These are phyloP conservation scores for Hebeloma cylindrosporum DNA, from an alignment of 768 basidiomycete genomes.

Conservation along the genomic window DNA sequence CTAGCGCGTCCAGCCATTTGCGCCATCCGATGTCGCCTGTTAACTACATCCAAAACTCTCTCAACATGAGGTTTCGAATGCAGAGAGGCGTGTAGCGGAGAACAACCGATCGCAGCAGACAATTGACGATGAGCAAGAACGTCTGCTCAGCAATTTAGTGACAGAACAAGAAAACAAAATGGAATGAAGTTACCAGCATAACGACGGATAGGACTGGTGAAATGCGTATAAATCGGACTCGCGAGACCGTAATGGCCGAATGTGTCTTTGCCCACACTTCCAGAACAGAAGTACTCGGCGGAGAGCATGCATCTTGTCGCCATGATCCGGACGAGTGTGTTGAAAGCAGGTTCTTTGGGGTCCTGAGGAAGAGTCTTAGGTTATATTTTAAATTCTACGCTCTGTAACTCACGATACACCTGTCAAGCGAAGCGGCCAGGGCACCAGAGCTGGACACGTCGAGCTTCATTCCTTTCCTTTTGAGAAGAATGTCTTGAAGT, in stretches of 20 bases:
- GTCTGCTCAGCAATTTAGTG: constrained; percentile 45
- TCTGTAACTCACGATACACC: constrained; percentile 65
- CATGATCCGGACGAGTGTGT: constrained; percentile 98
- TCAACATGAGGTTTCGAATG: constrained; percentile 91
- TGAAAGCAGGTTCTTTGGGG: constrained; percentile 83
- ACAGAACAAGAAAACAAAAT: not conserved
- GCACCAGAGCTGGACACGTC: constrained; percentile 92
- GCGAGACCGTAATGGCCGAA: constrained; percentile 99
- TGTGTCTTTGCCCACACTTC: constrained; percentile 87
- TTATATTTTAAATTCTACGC: not conserved
- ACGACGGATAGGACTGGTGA: constrained; percentile 95
- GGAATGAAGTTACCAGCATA: constrained; percentile 75
- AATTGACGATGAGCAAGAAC: constrained; percentile 94
- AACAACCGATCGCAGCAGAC: constrained; percentile 81
- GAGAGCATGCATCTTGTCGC: constrained; percentile 98
- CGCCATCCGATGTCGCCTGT: constrained; percentile 91
- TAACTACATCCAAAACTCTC: constrained; percentile 80
- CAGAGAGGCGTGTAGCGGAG: constrained; percentile 80
- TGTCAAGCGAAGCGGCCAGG: constrained; percentile 84
- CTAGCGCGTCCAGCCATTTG: constrained; percentile 97
- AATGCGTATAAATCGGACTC: constrained; percentile 95
- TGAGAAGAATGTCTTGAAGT: constrained; percentile 86
- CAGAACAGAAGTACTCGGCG: constrained; percentile 97
- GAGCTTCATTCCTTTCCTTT: constrained; percentile 77
- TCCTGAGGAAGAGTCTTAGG: constrained; percentile 50